Percentiles rank a stretch among this genome's conserved stretches.
Evolutionary conservation across 2,329 filamentous ascomycete species (phyloP).

Genomic region (Colletotrichum limetticola): DNA sequence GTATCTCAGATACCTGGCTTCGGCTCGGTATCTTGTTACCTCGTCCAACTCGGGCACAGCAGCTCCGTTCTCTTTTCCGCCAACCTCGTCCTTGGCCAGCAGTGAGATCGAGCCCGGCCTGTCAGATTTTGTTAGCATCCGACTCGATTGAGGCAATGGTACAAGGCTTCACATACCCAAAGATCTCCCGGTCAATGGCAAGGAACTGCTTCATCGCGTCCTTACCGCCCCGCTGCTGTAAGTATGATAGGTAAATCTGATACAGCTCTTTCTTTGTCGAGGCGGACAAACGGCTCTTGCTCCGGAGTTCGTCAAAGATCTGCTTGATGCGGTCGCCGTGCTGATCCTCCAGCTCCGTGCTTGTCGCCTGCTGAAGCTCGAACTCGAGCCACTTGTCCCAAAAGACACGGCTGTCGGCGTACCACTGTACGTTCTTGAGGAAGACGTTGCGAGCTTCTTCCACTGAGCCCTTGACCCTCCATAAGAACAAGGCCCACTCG

Average conservation of each 20-base stretch:
- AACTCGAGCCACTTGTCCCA: constrained; percentile 92
- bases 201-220: constrained; percentile 89
- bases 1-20: constrained; percentile 61
- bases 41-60: constrained; percentile 60
- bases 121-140: constrained; percentile 1
- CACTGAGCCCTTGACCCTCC: constrained; percentile 85
- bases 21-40: constrained; percentile 60
- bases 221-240: constrained; percentile 84
- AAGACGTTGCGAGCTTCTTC: constrained; percentile 88
- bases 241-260: constrained; percentile 82
- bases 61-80: constrained; percentile 58
- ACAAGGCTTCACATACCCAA: constrained; percentile 71
- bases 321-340: constrained; percentile 82
- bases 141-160: neutral
- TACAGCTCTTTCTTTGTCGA: constrained; percentile 79
- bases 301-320: constrained; percentile 79
- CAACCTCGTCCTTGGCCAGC: constrained; percentile 49
- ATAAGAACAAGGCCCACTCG: constrained; percentile 87
- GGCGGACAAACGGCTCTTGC: constrained; percentile 76
- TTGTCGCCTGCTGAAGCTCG: constrained; percentile 85
- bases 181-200: constrained; percentile 84
- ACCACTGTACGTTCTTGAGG: constrained; percentile 83
- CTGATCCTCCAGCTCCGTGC: constrained; percentile 68
- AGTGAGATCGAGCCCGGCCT: constrained; percentile 60
- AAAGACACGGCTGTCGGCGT: constrained; percentile 86